Conservation (phyloP, 2,329 filamentous ascomycete species). For the Hypomyces rosellus region DNA sequence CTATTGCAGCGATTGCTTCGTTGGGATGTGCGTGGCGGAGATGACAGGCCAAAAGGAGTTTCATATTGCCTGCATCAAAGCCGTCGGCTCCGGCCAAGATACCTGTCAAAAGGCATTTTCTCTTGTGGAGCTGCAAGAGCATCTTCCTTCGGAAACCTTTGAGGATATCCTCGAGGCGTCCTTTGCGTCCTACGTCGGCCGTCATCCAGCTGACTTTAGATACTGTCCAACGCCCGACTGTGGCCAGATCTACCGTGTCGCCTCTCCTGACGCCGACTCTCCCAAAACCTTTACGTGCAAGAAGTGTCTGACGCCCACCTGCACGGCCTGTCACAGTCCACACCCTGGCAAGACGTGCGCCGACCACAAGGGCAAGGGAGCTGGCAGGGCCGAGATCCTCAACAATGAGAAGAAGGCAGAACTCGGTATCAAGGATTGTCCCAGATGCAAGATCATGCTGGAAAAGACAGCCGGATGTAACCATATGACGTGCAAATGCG, state of each 20-base stretch:
- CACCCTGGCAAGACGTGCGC: slow-evolving; percentile 30
- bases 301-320: slow-evolving; percentile 29
- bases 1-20: slow-evolving; percentile 39
- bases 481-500: slow-evolving; percentile 39
- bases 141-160: slow-evolving; percentile 16
- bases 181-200: slow-evolving; percentile 28
- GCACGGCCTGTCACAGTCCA: slow-evolving; percentile 28
- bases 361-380: slow-evolving; percentile 22
- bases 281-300: slow-evolving; percentile 26
- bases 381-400: slow-evolving; percentile 21
- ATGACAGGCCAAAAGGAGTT: slow-evolving; percentile 1
- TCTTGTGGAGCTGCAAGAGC: not conserved
- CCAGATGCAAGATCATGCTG: slow-evolving; percentile 32
- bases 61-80: slow-evolving; percentile 2
- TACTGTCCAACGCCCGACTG: slow-evolving; percentile 40
- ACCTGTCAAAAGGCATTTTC: not conserved
- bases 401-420: slow-evolving; percentile 23
- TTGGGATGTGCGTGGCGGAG: slow-evolving; percentile 12
- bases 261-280: not conserved
- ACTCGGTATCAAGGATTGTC: slow-evolving; percentile 35
- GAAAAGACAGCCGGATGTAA: slow-evolving; percentile 41
- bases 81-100: not conserved
- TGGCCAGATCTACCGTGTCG: slow-evolving; percentile 29
- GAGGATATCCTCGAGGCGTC: slow-evolving; percentile 32
- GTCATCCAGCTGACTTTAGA: slow-evolving; percentile 24